Conservation (phyloP, 257 asterid genomes). For the Sherardia arvensis region DNA sequence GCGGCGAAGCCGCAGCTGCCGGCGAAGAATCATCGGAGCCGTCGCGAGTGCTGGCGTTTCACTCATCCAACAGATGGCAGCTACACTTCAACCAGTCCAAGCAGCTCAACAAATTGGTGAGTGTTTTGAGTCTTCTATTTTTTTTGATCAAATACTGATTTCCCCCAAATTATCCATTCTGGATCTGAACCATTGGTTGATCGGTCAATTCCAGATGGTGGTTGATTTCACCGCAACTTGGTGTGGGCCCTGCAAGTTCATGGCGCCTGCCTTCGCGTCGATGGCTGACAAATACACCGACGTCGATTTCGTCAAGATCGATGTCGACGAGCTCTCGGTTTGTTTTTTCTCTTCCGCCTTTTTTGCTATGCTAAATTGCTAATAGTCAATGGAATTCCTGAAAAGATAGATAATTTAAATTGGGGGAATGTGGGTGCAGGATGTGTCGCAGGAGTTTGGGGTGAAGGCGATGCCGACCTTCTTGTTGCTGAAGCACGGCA, state of each 20-base stretch:
- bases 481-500: slow-evolving; percentile 74
- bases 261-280: slow-evolving; percentile 49
- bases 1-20: slow-evolving; percentile 30
- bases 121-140: not conserved
- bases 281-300: slow-evolving; percentile 54
- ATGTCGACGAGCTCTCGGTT: slow-evolving; percentile 74
- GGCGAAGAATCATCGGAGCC: slow-evolving; percentile 31
- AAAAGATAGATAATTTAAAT: too few species aligned
- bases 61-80: slow-evolving; percentile 69
- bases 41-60: slow-evolving; percentile 60
- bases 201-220: slow-evolving; percentile 43
- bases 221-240: slow-evolving; percentile 80
- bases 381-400: not conserved
- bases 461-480: slow-evolving; percentile 93
- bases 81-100: slow-evolving; percentile 56
- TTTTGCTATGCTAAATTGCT: not conserved
- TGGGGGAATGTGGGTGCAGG: slow-evolving; percentile 27
- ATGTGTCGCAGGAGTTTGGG: slow-evolving; percentile 47
- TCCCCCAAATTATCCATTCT: not conserved
- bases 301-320: slow-evolving; percentile 76
- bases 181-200: slow-evolving; percentile 15
- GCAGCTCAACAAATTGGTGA: slow-evolving; percentile 70
- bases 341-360: slow-evolving; percentile 13
- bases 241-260: slow-evolving; percentile 93
- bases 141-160: not conserved